These are phyloP conservation scores for Nephelium lappaceum DNA, from an alignment of 345 rosid species.

Conservation along the genomic window DNA sequence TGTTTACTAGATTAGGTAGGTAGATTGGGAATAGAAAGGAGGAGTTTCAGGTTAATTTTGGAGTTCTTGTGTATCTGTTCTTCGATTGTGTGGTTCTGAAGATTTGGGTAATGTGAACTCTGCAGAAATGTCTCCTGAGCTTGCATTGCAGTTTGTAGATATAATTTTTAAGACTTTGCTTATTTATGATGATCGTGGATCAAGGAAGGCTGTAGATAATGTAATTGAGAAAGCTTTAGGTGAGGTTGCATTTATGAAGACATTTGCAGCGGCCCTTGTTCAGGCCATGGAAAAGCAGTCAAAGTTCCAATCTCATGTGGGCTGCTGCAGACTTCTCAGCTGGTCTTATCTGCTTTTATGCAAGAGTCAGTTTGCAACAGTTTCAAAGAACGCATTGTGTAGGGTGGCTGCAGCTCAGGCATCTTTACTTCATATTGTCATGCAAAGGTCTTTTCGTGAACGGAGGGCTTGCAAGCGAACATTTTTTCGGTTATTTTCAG, in stretches of 20 bases:
- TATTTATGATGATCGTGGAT: constrained; percentile 74
- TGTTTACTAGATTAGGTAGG: neutral
- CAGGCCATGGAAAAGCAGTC: constrained; percentile 83
- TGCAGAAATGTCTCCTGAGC: constrained; percentile 78
- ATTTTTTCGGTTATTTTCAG: constrained; percentile 73
- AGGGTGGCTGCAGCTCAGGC: constrained; percentile 83
- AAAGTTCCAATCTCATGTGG: constrained; percentile 56
- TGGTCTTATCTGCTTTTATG: constrained; percentile 87
- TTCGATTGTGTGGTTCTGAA: neutral
- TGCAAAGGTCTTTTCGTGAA: constrained; percentile 71
- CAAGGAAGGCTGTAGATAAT: constrained; percentile 84
- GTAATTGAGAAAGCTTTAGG: constrained; percentile 58
- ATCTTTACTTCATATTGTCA: constrained; percentile 55
- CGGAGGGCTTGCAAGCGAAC: constrained; percentile 67
- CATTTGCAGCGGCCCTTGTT: constrained; percentile 80
- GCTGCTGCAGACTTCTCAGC: constrained; percentile 71
- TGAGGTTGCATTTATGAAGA: constrained; percentile 73
- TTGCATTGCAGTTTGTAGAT: constrained; percentile 62
- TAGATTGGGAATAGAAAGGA: neutral
- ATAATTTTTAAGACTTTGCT: constrained; percentile 65
- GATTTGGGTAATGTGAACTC: constrained; percentile 5
- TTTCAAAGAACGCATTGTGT: constrained; percentile 74
- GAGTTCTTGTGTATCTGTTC: neutral
- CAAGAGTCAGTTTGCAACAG: constrained; percentile 70
- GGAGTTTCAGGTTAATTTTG: neutral